phyloP scores from a whole-genome alignment of 2,329 filamentous ascomycete species.

The Talaromyces sp. region DNA sequence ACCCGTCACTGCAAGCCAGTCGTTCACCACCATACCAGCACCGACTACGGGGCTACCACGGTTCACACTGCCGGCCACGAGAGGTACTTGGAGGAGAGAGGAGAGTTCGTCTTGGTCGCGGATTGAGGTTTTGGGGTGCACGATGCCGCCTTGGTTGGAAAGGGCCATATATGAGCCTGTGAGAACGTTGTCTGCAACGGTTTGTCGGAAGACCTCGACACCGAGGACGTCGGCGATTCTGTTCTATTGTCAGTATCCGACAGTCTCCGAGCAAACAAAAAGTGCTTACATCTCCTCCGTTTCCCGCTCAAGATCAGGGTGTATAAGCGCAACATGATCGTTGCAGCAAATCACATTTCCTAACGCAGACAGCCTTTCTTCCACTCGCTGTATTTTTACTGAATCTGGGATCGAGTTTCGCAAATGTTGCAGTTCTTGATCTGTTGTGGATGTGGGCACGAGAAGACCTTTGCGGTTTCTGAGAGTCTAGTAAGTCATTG shows the following conservation, averaged over 20 bases:
- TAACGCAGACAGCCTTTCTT: conserved; percentile 90
- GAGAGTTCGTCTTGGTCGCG: conserved; percentile 98
- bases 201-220: conserved; percentile 69
- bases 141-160: conserved; percentile 92
- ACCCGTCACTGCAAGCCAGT: conserved; percentile 94
- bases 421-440: conserved; percentile 96
- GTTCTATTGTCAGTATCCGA: not conserved
- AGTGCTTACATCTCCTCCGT: conserved; percentile 77
- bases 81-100: conserved; percentile 86
- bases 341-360: conserved; percentile 97
- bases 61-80: conserved; percentile 93
- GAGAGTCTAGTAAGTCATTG: conserved; percentile 14
- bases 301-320: conserved; percentile 94
- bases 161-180: conserved; percentile 96
- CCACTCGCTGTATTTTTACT: conserved; percentile 94
- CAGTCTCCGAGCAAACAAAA: not conserved
- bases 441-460: conserved; percentile 91
- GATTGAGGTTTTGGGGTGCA: conserved; percentile 94
- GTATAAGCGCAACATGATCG: conserved; percentile 93
- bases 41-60: conserved; percentile 92
- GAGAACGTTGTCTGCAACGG: conserved; percentile 93
- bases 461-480: conserved; percentile 96
- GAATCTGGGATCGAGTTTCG: conserved; percentile 89
- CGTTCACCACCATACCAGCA: conserved; percentile 93
- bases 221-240: conserved; percentile 77